Evolutionary conservation across 768 basidiomycete species (phyloP).

Genomic region (Crucibulum laeve): DNA sequence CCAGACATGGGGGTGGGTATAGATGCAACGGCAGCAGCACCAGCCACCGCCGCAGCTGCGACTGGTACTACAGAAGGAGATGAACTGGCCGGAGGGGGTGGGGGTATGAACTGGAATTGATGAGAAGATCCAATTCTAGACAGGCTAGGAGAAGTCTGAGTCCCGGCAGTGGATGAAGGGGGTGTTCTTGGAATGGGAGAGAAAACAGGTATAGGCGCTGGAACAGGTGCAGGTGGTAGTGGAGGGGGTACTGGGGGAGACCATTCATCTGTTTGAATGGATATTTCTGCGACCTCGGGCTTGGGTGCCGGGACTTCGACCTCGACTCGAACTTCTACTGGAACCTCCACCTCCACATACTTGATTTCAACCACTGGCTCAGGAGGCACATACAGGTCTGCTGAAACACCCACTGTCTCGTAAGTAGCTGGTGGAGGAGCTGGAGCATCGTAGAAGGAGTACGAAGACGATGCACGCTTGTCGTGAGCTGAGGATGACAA

Average conservation of each 20-base stretch:
- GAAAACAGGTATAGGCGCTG: conserved; percentile 21
- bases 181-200: conserved; percentile 13
- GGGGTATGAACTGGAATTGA: conserved; percentile 64
- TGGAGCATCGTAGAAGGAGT: conserved; percentile 29
- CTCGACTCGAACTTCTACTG: no score
- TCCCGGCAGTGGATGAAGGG: conserved; percentile 14
- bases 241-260: conserved; percentile 35
- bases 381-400: conserved; percentile 31
- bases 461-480: conserved; percentile 15
- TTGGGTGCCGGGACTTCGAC: conserved; percentile 38
- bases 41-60: conserved; percentile 17
- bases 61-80: conserved; percentile 15
- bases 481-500: conserved; percentile 24
- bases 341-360: no score
- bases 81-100: conserved; percentile 35
- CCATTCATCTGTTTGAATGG: conserved; percentile 80
- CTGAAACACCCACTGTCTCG: conserved; percentile 42
- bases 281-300: conserved; percentile 68
- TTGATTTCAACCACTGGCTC: conserved; percentile 26
- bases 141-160: conserved; percentile 31
- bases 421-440: conserved; percentile 31
- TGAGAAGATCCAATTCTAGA: conserved; percentile 56
- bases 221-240: conserved; percentile 24
- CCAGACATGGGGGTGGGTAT: conserved; percentile 31
- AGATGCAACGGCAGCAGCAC: conserved; percentile 25